Evolutionary conservation across 2,329 filamentous ascomycete species (phyloP), one percentile per base, ranked within the genome.

Genomic region (Torrubiella hemipterigena): DNA sequence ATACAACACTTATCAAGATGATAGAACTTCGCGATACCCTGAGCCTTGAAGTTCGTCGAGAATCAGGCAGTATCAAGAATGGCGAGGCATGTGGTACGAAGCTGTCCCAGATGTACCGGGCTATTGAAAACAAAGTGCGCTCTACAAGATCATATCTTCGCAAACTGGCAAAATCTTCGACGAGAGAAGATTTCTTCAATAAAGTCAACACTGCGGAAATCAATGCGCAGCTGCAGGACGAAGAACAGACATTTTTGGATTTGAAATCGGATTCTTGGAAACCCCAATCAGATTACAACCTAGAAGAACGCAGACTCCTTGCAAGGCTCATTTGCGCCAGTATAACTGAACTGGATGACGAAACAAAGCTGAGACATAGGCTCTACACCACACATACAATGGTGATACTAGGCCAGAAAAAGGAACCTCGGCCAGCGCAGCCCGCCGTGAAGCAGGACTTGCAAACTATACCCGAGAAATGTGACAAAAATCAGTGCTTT

Each of bases 71-170:
- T n/a, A 26, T 26, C n/a, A 26, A 26, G n/a, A 14, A 7, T 6
- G 24, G 12, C 13, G 24, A 26, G 15, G n/a, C 24, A 26, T 7
- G 12, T 7, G 24, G 24, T 13, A 26, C 24, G 7, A 26, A 26
- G 24, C n/a, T 26, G 15, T 26, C n/a, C 24, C 24, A 26, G 15
- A 26, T 26, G 24, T 26, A 26, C n/a, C 24, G 24, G 12, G n/a
- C 7, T 6, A 14, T 26, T 11, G 24, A 26, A 26, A 26, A n/a
- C 13, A 26, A 26, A n/a, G 24, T 26, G 15, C n/a, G n/a, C 6
- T 26, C 24, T 11, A 26, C 24, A 7, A 26, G 24, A 14, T 7
- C 24, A 14, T 26, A 26, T 14, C 24, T 26, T 7, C 24, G 24
- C 7, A 26, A 26, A 26, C 24, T 8, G n/a, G 24, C 24, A 11